Evolutionary conservation across 2,329 filamentous ascomycete species (phyloP), one percentile per base, ranked within the genome.

Genomic region (Kalmusia sp.): DNA sequence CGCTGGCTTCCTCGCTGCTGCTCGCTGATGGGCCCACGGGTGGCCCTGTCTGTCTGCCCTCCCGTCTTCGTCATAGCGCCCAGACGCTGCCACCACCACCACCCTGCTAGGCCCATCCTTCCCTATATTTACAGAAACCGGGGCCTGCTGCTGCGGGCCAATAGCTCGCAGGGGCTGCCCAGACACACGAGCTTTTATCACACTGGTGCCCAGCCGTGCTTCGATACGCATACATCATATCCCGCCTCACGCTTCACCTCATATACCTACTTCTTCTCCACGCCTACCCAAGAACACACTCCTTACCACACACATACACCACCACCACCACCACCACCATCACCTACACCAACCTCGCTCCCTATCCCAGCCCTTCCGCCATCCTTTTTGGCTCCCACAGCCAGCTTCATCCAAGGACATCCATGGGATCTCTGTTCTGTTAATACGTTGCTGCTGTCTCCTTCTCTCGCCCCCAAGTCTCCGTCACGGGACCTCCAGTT

Each of bases 1-100:
- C n/a, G n/a, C n/a, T n/a, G n/a, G n/a, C n/a, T n/a, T n/a, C n/a
- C n/a, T n/a, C n/a, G n/a, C n/a, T n/a, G n/a, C n/a, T n/a, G n/a
- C n/a, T n/a, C n/a, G n/a, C n/a, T n/a, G n/a, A 62, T 64, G 63
- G 59, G 50, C 62, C n/a, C 67, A 62, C 62, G 62, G 62, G 49
- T 55, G 59, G 63, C 61, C n/a, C n/a, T n/a, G n/a, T n/a, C 67
- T 70, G 68, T 68, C 57, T 59, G 57, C 62, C 55, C 66, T 63
- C 59, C 68, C 68, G 63, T 64, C 62, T 68, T 70, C 70, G 71
- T 73, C 71, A 73, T 73, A 65, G 70, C 69, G 66, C 63, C 35
- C n/a, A n/a, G n/a, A n/a, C n/a, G n/a, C n/a, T n/a, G n/a, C n/a
- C n/a, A n/a, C n/a, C n/a, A n/a, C n/a, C n/a, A n/a, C n/a, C n/a